These are phyloP conservation scores for Tilletia caries DNA, from an alignment of 1,284 basidiomycete genomes.

Conservation along the genomic window DNA sequence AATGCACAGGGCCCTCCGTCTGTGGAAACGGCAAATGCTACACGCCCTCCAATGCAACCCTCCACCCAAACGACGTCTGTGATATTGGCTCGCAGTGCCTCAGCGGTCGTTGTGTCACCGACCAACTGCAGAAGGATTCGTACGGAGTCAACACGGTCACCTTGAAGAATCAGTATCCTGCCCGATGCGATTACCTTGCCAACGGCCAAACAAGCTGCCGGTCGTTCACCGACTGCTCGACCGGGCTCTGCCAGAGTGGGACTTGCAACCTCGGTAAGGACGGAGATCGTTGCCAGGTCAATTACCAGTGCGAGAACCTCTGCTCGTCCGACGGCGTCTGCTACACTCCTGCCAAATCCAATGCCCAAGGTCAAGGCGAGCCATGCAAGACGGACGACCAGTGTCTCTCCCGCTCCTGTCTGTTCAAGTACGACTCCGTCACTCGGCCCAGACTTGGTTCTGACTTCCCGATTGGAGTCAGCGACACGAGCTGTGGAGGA, in stretches of 20 bases:
- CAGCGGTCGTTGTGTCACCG: neutral
- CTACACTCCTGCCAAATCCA: neutral
- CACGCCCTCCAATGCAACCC: neutral
- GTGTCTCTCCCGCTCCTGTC: neutral
- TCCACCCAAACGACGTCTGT: neutral
- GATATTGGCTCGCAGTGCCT: neutral
- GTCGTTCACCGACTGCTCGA: neutral
- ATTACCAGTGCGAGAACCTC: neutral
- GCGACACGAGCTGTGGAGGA: neutral
- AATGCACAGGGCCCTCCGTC: neutral
- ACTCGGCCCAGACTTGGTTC: neutral
- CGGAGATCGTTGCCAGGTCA: conserved; percentile 11
- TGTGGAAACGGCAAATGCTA: neutral
- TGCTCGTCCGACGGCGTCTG: neutral
- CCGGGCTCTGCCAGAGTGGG: neutral
- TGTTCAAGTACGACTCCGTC: neutral
- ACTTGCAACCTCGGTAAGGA: neutral
- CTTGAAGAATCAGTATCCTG: neutral
- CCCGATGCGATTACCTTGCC: neutral
- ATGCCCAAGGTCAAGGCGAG: neutral
- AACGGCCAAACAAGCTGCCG: neutral
- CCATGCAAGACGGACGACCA: conserved; percentile 1
- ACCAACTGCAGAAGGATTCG: neutral
- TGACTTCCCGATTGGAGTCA: neutral
- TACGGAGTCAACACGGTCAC: neutral